Percentiles rank a stretch among this genome's conserved stretches.
These are phyloP conservation scores for Fusarium virguliforme DNA, from an alignment of 2,329 filamentous ascomycete species.

Conservation along the genomic window DNA sequence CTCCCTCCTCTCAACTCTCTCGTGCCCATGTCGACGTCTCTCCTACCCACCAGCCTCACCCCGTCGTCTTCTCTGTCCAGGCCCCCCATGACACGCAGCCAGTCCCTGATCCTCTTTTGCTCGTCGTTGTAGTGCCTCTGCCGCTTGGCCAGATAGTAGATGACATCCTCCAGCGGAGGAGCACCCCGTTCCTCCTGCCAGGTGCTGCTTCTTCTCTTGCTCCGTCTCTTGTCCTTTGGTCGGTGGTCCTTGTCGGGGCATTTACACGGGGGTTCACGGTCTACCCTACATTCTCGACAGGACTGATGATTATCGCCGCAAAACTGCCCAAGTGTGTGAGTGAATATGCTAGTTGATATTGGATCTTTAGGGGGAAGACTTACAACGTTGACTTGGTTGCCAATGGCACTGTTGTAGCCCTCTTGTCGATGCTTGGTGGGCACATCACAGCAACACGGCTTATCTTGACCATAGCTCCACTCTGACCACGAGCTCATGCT, in stretches of 20 bases:
- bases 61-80: constrained; percentile 9
- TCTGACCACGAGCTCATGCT: constrained; percentile 22
- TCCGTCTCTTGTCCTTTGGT: background rate
- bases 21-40: constrained; percentile 1
- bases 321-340: constrained; percentile 21
- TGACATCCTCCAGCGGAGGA: constrained; percentile 23
- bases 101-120: constrained; percentile 34
- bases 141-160: constrained; percentile 30
- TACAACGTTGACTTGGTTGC: constrained; percentile 18
- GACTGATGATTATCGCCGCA: background rate
- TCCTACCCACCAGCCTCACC: background rate
- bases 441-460: constrained; percentile 24
- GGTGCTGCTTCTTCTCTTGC: background rate
- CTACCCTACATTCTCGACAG: constrained; percentile 1
- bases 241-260: background rate
- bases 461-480: constrained; percentile 21
- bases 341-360: background rate
- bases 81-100: constrained; percentile 34
- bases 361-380: background rate
- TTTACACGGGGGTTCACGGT: background rate
- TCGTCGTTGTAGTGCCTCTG: constrained; percentile 32
- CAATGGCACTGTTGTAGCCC: background rate
- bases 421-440: background rate
- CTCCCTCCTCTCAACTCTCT: constrained; percentile 15
- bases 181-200: background rate